Conservation (phyloP, 2,329 filamentous ascomycete genomes). For the Fusarium piperis region DNA sequence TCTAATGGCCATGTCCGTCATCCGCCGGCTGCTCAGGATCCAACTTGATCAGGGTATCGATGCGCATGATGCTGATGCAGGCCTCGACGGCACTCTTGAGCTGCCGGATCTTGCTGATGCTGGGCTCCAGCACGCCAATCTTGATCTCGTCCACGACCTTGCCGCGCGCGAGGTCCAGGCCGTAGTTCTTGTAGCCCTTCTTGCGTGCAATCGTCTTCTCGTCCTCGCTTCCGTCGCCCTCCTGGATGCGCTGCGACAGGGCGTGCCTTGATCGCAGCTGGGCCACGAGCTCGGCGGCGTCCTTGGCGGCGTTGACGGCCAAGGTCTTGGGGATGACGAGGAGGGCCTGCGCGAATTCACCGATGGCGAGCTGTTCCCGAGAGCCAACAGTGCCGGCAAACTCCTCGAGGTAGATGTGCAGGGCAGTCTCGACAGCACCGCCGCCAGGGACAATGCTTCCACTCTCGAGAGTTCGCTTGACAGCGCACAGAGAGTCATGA, state of each 20-base stretch:
- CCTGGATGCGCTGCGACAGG: conserved; percentile 88
- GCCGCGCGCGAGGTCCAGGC: conserved; percentile 87
- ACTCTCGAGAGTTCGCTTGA: conserved; percentile 96
- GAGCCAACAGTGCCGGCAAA: conserved; percentile 97
- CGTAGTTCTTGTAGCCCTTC: conserved; percentile 99
- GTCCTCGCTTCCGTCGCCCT: conserved; percentile 84
- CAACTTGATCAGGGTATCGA: conserved; percentile 97
- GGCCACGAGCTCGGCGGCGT: conserved; percentile 92
- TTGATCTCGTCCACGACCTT: conserved; percentile 95
- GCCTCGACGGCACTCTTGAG: conserved; percentile 98
- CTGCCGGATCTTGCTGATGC: conserved; percentile 98
- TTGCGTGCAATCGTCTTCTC: conserved; percentile 91
- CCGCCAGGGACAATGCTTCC: conserved; percentile 97
- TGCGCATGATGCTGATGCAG: conserved; percentile 98
- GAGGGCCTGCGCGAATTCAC: conserved; percentile 94
- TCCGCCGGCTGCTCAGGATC: conserved; percentile 83
- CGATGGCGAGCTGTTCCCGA: conserved; percentile 96
- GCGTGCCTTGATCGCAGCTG: conserved; percentile 95
- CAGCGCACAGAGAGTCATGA: conserved; percentile 94
- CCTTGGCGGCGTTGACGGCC: conserved; percentile 96
- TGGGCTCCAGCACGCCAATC: conserved; percentile 93
- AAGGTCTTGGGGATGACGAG: conserved; percentile 96
- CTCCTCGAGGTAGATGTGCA: conserved; percentile 99
- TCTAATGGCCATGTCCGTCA: conserved; percentile 85
- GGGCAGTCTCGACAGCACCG: conserved; percentile 96